Base-by-base conservation (phyloP, 306 rosid species). In the Morella rubra region DNA sequence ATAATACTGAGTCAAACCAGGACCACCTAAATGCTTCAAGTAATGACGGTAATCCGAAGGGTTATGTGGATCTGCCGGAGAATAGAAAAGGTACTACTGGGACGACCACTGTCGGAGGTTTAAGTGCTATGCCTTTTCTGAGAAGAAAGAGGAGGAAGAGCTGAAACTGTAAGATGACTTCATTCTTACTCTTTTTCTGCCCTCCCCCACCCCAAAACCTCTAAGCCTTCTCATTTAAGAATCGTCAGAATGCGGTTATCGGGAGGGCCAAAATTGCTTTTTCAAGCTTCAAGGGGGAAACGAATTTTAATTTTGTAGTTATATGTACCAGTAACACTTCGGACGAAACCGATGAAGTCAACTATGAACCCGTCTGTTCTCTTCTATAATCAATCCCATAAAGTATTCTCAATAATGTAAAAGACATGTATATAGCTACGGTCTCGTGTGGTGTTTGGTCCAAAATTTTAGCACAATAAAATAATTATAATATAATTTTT, bases 71-170 rank as follows among this genome's bases (percentile, higher is more conserved):
- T 19, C 56, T 32, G 72, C 81, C 44, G 61, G 86, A 83, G 80
- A 77, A 83, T 69, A 69, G 68, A 32, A 62, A 44, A 19, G 83
- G 75, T 46, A 27, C 53, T 74, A 55, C 58, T 77, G 82, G 67
- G 27, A 69, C 40, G 52, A 66, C 77, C 59, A 76, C 85, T 13
- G 64, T 41, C 0, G 83, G 79, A 50, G 87, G 85, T 75, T 82
- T 94, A 41, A 84, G 86, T 11, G 90, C 92, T 41, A 91, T 94
- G 88, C 96, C 98, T n/a, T 83, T 79, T 76, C 75, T 91, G 76
- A 91, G 81, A 83, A 94, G 75, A 71, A 89, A 85, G 72, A 84
- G 83, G 49, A 76, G 87, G 82, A 90, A 82, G 86, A 73, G 78
- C 73, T 91, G 76, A 85, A 72, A 62, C 53, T 27, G 32, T 27